Conservation (phyloP, 2,329 filamentous ascomycete species). For the Stemphylium beticola region DNA sequence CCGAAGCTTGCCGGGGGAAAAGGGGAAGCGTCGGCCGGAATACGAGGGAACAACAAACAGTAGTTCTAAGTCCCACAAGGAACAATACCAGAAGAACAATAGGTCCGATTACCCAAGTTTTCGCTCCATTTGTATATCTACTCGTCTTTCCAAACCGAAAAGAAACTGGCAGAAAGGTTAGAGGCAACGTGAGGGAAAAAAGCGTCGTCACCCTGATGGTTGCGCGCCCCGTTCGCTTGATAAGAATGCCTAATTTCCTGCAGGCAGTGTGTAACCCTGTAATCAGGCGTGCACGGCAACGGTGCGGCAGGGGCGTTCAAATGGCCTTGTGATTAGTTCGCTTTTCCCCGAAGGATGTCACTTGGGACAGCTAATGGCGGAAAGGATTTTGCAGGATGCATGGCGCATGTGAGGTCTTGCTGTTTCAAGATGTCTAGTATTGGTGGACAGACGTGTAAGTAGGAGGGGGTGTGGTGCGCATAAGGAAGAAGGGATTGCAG, state of each 20-base stretch:
- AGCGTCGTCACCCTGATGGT: background rate
- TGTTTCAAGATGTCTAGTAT: background rate
- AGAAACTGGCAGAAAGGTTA: background rate
- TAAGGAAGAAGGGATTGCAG: background rate
- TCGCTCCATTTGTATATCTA: background rate
- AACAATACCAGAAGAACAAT: background rate
- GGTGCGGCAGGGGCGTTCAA: conserved; percentile 10
- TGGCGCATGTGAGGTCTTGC: conserved; percentile 9
- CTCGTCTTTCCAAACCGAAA: background rate
- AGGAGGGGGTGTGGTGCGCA: background rate
- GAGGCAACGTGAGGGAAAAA: background rate
- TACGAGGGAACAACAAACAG: background rate
- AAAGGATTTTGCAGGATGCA: conserved; percentile 8
- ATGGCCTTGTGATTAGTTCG: conserved; percentile 1
- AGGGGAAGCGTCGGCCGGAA: background rate
- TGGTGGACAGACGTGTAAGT: background rate
- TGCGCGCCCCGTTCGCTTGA: background rate
- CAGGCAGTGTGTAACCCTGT: conserved; percentile 1
- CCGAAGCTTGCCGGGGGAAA: conserved; percentile 3
- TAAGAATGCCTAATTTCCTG: conserved; percentile 4
- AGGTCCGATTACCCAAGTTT: background rate
- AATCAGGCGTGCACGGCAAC: conserved; percentile 7
- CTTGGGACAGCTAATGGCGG: conserved; percentile 5
- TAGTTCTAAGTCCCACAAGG: background rate
- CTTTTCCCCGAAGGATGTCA: conserved; percentile 3